These are phyloP conservation scores for Phyllosticta capitalensis DNA, from an alignment of 2,329 filamentous ascomycete species.

Conservation along the genomic window DNA sequence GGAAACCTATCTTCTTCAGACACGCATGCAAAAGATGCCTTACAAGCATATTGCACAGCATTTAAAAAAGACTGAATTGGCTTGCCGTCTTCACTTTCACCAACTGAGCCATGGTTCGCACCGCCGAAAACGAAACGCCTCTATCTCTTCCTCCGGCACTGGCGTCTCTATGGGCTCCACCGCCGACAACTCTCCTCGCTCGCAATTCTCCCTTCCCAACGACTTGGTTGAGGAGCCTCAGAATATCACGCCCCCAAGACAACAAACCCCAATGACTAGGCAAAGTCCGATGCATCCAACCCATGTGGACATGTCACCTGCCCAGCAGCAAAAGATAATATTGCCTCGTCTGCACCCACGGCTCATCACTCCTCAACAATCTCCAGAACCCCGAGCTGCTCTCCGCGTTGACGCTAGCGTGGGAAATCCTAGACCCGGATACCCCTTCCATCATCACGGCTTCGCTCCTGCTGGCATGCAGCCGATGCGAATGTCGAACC, in stretches of 20 bases:
- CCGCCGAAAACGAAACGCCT: constrained; percentile 66
- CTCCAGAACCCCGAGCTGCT: constrained; percentile 27
- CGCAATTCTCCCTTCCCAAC: constrained; percentile 14
- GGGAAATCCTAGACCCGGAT: background rate
- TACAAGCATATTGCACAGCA: constrained; percentile 84
- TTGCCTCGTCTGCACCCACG: constrained; percentile 51
- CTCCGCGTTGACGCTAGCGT: constrained; percentile 37
- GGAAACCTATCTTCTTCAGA: constrained; percentile 78
- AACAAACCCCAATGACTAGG: constrained; percentile 40
- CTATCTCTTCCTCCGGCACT: constrained; percentile 49
- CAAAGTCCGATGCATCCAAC: constrained; percentile 18
- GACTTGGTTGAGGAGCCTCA: constrained; percentile 14
- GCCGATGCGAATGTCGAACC: constrained; percentile 31
- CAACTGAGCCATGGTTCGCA: constrained; percentile 75
- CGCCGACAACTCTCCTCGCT: constrained; percentile 20
- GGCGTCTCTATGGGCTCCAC: constrained; percentile 22
- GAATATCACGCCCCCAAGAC: constrained; percentile 29
- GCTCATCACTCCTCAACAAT: constrained; percentile 31
- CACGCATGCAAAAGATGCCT: constrained; percentile 77
- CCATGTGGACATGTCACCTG: background rate
- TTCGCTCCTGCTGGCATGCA: constrained; percentile 1
- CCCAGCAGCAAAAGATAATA: constrained; percentile 35
- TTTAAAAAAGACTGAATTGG: constrained; percentile 78
- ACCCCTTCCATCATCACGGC: constrained; percentile 9
- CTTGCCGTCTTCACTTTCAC: constrained; percentile 79